Conservation (phyloP, 2,329 filamentous ascomycete species). For the Zymoseptoria ardabiliae region DNA sequence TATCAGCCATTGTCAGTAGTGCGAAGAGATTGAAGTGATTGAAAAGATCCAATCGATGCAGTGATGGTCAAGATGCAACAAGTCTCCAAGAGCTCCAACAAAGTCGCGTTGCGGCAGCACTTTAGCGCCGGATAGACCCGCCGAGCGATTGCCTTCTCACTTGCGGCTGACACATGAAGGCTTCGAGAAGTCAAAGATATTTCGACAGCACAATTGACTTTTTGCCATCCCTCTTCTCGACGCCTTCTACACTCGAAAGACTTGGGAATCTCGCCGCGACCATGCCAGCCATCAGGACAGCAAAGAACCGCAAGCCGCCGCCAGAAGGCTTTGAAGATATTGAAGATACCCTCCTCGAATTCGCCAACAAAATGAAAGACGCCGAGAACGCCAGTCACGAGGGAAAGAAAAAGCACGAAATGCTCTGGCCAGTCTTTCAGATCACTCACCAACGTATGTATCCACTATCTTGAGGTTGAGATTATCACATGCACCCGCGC, state of each 20-base stretch:
- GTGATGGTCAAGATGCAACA: neutral
- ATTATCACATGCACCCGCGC: slow-evolving; percentile 3
- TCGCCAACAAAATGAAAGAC: slow-evolving; percentile 88
- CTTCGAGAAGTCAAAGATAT: neutral
- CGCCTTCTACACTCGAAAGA: neutral
- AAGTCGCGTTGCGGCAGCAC: neutral
- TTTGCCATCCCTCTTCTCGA: neutral
- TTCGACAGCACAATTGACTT: neutral
- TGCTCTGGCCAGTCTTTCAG: slow-evolving; percentile 95
- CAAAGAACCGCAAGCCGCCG: slow-evolving; percentile 71
- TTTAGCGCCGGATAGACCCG: neutral
- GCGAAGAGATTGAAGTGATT: neutral
- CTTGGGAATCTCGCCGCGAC: slow-evolving; percentile 4
- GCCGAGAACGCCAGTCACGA: slow-evolving; percentile 80
- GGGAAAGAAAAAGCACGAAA: slow-evolving; percentile 80
- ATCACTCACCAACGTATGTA: slow-evolving; percentile 80
- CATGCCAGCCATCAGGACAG: slow-evolving; percentile 73
- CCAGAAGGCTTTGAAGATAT: slow-evolving; percentile 83
- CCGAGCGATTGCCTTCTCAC: neutral
- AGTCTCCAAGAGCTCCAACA: neutral
- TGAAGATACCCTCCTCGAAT: slow-evolving; percentile 77
- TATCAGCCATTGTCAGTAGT: slow-evolving; percentile 24
- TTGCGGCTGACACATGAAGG: neutral
- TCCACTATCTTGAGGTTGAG: slow-evolving; percentile 4
- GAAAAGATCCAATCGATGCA: neutral